phyloP scores from a whole-genome alignment of 805 yeast genomes.

The Yarrowia deformans region DNA sequence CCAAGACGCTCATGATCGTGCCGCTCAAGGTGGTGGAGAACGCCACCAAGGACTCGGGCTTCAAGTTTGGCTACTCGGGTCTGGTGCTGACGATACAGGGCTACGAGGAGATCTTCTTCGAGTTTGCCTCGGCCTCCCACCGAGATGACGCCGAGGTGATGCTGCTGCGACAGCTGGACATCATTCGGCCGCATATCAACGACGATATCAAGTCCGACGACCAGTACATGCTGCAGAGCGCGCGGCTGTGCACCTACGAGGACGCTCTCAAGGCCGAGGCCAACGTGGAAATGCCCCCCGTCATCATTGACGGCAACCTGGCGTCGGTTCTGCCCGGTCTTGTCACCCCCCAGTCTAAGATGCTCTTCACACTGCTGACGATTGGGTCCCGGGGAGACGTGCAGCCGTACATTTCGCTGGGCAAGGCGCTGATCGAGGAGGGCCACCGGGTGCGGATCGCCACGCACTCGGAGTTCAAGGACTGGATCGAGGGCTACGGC shows the following conservation, averaged over 20 bases:
- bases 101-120: conserved; percentile 77
- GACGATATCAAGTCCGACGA: conserved; percentile 39
- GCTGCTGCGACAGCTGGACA: conserved; percentile 60
- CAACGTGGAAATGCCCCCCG: conserved; percentile 43
- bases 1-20: conserved; percentile 78
- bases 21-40: conserved; percentile 78
- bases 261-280: conserved; percentile 56
- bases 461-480: conserved; percentile 81
- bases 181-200: conserved; percentile 22
- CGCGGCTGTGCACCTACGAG: conserved; percentile 70
- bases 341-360: conserved; percentile 42
- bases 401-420: conserved; percentile 93
- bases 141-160: conserved; percentile 73
- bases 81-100: conserved; percentile 74
- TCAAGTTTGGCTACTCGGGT: conserved; percentile 71
- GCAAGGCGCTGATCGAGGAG: conserved; percentile 74
- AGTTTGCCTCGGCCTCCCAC: conserved; percentile 55
- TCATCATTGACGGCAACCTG: conserved; percentile 27
- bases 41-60: conserved; percentile 71
- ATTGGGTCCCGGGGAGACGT: conserved; percentile 98
- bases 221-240: conserved; percentile 54
- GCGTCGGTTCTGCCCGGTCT: conserved; percentile 15
- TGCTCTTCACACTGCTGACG: conserved; percentile 73
- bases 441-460: conserved; percentile 88
- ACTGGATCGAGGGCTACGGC: conserved; percentile 73